These are phyloP conservation scores for Colletotrichum abscissum DNA, from an alignment of 2,329 filamentous ascomycete species.

Conservation along the genomic window DNA sequence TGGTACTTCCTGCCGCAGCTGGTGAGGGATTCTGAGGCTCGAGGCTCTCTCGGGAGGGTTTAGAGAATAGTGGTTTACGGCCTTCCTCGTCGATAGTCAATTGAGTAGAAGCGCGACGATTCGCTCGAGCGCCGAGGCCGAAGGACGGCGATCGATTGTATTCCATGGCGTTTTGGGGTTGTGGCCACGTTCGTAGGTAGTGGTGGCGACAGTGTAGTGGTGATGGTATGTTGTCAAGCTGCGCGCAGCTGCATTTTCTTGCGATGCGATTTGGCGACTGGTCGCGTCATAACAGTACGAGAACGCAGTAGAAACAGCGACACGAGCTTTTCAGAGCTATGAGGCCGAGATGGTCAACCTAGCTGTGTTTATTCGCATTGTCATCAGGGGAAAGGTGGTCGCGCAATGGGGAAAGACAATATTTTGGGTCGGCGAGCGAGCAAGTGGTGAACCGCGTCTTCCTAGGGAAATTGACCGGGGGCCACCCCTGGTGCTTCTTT, in stretches of 20 bases:
- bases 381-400: slow-evolving; percentile 25
- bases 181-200: slow-evolving; percentile 15
- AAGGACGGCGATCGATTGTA: slow-evolving; percentile 37
- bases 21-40: slow-evolving; percentile 11
- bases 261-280: slow-evolving; percentile 14
- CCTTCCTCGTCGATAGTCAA: slow-evolving; percentile 50
- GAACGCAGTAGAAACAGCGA: neutral
- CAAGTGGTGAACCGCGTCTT: slow-evolving; percentile 30
- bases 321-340: neutral
- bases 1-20: slow-evolving; percentile 28
- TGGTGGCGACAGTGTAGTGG: neutral
- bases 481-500: slow-evolving; percentile 19
- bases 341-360: neutral
- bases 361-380: slow-evolving; percentile 7
- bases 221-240: slow-evolving; percentile 16
- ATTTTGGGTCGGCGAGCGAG: slow-evolving; percentile 25
- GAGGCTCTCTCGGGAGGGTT: slow-evolving; percentile 37
- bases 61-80: slow-evolving; percentile 53
- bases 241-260: slow-evolving; percentile 29
- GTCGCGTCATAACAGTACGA: slow-evolving; percentile 33
- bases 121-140: slow-evolving; percentile 37
- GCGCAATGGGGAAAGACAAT: slow-evolving; percentile 25
- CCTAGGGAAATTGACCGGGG: slow-evolving; percentile 22
- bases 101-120: slow-evolving; percentile 40
- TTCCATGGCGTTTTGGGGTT: slow-evolving; percentile 38